Percentiles rank a stretch among this genome's conserved stretches.
These are phyloP conservation scores for Pleurotus tuber-regium DNA, from an alignment of 768 basidiomycete species.

Conservation along the genomic window DNA sequence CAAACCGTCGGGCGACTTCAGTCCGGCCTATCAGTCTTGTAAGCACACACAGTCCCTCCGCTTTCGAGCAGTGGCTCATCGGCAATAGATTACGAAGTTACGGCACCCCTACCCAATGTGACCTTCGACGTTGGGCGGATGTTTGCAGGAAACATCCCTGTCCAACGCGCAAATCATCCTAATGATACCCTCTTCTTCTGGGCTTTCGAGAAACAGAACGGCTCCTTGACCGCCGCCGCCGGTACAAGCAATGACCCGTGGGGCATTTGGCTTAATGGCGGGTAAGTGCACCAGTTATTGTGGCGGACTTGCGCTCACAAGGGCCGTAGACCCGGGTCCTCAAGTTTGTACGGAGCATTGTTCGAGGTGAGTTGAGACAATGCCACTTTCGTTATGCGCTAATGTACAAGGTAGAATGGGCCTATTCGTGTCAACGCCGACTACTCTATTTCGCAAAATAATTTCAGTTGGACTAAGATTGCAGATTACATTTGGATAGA, in stretches of 20 bases:
- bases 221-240: slow-evolving; percentile 48
- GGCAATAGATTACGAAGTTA: slow-evolving; percentile 57
- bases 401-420: slow-evolving; percentile 55
- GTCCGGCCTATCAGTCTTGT: slow-evolving; percentile 64
- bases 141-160: slow-evolving; percentile 65
- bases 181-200: slow-evolving; percentile 69
- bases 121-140: slow-evolving; percentile 50
- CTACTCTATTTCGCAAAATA: slow-evolving; percentile 47
- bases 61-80: neutral
- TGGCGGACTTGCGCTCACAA: neutral
- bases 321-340: slow-evolving; percentile 57
- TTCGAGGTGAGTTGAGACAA: slow-evolving; percentile 60
- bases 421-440: slow-evolving; percentile 58
- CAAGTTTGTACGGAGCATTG: slow-evolving; percentile 62
- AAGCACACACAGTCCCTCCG: no score
- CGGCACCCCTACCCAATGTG: slow-evolving; percentile 54
- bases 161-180: slow-evolving; percentile 55
- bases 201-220: slow-evolving; percentile 54
- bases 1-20: slow-evolving; percentile 44
- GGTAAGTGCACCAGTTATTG: slow-evolving; percentile 35
- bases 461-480: slow-evolving; percentile 55
- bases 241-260: slow-evolving; percentile 49
- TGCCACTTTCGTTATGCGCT: no score
- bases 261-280: slow-evolving; percentile 76
- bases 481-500: slow-evolving; percentile 75